Evolutionary conservation across 179 eudicot species (phyloP), one percentile per base, ranked within the genome.

Genomic region (Beta macrorhiza): DNA sequence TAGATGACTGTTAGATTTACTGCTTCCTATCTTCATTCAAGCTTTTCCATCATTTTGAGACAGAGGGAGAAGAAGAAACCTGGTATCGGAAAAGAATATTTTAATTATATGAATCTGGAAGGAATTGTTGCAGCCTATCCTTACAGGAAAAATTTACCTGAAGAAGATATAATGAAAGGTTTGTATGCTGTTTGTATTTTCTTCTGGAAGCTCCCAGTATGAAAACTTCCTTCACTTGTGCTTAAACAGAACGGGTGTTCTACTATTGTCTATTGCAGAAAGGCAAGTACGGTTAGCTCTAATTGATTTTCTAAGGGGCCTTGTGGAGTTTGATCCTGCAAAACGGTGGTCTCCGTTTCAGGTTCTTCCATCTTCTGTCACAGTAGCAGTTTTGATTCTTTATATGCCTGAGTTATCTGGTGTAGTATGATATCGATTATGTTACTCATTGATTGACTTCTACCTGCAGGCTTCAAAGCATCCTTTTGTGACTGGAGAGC

Each of bases 401-500:
- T 45, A 12, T 69, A 77, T 25, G 58, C 74, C 16, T 61, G 56
- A 62, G 59, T 55, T 16, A 9, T 76, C 62, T 53, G 51, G 4
- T 62, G 67, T 72, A 49, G 16, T 61, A 20, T 68, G 74, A 47
- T 45, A 56, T 51, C 70, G 22, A 76, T 55, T 47, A 16, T n/a
- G 55, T 59, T n/a, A 67, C 55, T 76, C 42, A 62, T n/a, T 57
- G 76, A 52, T 77, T 71, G 73, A 45, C 32, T 65, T 76, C 5
- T 79, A 57, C 58, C n/a, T 87, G 89, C 87, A 97, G 99, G 99
- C 99, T 69, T 90, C 90, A 79, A 94, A 91, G 79, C 99, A 97
- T 77, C 99, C 99, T 76, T 97, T 97, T 81, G 84, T 94, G 82
- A 97, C 99, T 9, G 99, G 99, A 83, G 99, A 97, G 88, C 97